Percentiles rank a stretch among this genome's conserved stretches.
Evolutionary conservation across 805 yeast genomes (phyloP).

Genomic region (Cyberlindnera mississippiensis): DNA sequence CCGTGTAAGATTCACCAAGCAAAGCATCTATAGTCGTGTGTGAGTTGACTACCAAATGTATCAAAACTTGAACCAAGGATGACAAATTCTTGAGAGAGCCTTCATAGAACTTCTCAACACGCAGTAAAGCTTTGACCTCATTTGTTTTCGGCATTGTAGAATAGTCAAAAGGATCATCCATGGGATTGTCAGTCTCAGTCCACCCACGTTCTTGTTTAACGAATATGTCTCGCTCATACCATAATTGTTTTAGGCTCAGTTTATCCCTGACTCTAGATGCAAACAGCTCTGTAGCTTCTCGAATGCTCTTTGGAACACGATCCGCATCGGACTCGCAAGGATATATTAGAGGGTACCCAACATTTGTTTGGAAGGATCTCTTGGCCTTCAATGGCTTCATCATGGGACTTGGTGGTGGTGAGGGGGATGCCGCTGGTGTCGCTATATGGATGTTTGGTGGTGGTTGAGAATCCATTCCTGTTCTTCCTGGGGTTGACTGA

Average conservation of each 20-base stretch:
- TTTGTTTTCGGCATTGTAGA: conserved; percentile 8
- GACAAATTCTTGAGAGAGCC: conserved; percentile 51
- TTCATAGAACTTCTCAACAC: conserved; percentile 60
- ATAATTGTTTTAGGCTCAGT: conserved; percentile 64
- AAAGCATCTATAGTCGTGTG: conserved; percentile 2
- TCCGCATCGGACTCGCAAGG: conserved; percentile 39
- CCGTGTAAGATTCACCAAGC: conserved; percentile 23
- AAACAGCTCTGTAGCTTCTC: conserved; percentile 73
- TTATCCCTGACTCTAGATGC: conserved; percentile 59
- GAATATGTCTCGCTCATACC: conserved; percentile 66
- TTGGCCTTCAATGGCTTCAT: conserved; percentile 37
- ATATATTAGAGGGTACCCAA: conserved; percentile 61
- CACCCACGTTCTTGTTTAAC: conserved; percentile 73
- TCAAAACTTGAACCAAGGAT: conserved; percentile 58
- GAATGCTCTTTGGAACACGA: conserved; percentile 64
- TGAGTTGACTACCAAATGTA: conserved; percentile 52
- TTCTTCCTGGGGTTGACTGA: conserved; percentile 31
- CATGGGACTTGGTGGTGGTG: conserved; percentile 41
- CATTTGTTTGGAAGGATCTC: conserved; percentile 60
- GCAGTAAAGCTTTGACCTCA: conserved; percentile 40
- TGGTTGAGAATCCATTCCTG: conserved; percentile 41
- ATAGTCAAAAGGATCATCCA: conserved; percentile 32
- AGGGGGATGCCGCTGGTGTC: conserved; percentile 87
- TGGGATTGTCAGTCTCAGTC: conserved; percentile 21
- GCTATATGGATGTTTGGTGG: conserved; percentile 65